These are phyloP conservation scores for Rhizopogon salebrosus DNA, from an alignment of 768 basidiomycete species.

Conservation along the genomic window DNA sequence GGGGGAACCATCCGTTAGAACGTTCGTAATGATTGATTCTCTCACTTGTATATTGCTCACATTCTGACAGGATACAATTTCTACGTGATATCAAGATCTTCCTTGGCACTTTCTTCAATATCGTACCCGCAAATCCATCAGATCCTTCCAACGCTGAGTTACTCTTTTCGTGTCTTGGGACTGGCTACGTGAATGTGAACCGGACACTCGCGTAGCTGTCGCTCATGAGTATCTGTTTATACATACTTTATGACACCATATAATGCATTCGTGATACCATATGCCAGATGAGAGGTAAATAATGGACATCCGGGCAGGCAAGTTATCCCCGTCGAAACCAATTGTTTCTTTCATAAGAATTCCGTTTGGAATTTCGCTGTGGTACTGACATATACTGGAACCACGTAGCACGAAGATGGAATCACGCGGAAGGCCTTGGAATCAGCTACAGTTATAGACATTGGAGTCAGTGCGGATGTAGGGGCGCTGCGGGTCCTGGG, in stretches of 20 bases:
- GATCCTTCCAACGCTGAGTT: slow-evolving; percentile 54
- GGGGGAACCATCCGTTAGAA: slow-evolving; percentile 76
- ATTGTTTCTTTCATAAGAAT: no score
- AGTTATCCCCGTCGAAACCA: no score
- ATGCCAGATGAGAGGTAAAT: no score
- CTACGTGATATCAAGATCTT: slow-evolving; percentile 75
- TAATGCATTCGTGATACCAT: no score
- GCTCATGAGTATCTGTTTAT: not conserved
- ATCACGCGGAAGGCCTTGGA: no score
- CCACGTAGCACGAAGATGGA: no score
- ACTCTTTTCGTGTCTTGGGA: slow-evolving; percentile 86
- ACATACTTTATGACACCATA: not conserved
- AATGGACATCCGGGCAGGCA: no score
- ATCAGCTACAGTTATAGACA: no score
- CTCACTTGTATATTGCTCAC: not conserved
- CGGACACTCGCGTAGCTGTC: slow-evolving; percentile 57
- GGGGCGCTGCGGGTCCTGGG: no score
- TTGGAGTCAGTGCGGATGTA: no score
- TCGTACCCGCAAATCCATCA: slow-evolving; percentile 54
- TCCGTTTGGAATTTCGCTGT: no score
- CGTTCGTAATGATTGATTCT: slow-evolving; percentile 41
- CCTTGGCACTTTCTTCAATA: slow-evolving; percentile 93
- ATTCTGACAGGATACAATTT: slow-evolving; percentile 73
- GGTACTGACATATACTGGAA: no score
- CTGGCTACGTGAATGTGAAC: slow-evolving; percentile 88